Conservation (phyloP, 805 yeast genomes). For the Naumovozyma castellii region DNA sequence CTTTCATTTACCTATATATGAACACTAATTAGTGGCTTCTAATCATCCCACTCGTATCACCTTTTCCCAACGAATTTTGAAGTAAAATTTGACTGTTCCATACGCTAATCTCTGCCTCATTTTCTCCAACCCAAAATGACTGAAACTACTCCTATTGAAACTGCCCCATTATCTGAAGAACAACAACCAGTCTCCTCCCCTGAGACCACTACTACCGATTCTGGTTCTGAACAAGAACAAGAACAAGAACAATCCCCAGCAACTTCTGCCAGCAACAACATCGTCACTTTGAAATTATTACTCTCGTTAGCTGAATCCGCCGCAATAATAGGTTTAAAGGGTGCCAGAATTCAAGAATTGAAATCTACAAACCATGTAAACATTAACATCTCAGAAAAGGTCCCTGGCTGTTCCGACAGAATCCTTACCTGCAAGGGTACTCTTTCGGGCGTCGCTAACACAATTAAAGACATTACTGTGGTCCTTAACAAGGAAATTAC, state of each 20-base stretch:
- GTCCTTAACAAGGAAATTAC: conserved; percentile 24
- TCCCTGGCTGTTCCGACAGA: conserved; percentile 70
- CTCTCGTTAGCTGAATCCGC: conserved; percentile 86
- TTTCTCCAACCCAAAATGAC: no score
- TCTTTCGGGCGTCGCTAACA: conserved; percentile 54
- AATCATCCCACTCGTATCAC: no score
- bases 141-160: neutral
- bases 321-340: conserved; percentile 75
- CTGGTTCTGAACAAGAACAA: no score
- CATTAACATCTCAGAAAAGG: conserved; percentile 73
- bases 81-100: no score
- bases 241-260: no score
- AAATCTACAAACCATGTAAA: conserved; percentile 66
- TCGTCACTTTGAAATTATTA: conserved; percentile 35
- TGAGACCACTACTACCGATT: neutral
- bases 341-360: conserved; percentile 61
- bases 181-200: neutral
- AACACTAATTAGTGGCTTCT: no score
- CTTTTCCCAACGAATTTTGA: no score
- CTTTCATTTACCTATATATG: no score
- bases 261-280: neutral
- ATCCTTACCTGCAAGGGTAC: conserved; percentile 70
- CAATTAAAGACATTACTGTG: conserved; percentile 57
- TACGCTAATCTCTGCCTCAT: no score
- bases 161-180: neutral